Conservation (phyloP, 345 rosid genomes). For the Moricandia moricandioides region DNA sequence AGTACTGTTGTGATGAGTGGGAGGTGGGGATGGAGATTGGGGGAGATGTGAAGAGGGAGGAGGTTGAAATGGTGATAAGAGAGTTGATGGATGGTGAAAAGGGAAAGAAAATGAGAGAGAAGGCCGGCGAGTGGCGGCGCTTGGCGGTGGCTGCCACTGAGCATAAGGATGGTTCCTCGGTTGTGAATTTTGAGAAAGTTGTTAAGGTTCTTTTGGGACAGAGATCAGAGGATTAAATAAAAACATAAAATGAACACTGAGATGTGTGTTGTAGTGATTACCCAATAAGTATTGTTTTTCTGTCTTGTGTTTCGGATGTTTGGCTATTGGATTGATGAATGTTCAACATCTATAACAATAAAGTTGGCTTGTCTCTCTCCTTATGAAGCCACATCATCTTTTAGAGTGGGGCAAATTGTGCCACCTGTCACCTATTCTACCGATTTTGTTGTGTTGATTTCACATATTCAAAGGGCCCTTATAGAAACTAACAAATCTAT, state of each 20-base stretch:
- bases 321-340: background rate
- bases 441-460: too few species aligned
- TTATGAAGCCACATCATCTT: too few species aligned
- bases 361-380: too few species aligned
- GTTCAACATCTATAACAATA: background rate
- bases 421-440: too few species aligned
- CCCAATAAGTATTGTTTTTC: background rate
- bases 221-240: background rate
- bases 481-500: too few species aligned
- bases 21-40: constrained; percentile 22
- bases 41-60: constrained; percentile 49
- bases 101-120: constrained; percentile 52
- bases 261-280: background rate
- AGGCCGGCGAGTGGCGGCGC: constrained; percentile 45
- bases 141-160: constrained; percentile 33
- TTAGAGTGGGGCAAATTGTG: too few species aligned
- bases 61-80: constrained; percentile 47
- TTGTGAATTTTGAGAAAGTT: constrained; percentile 34
- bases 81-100: constrained; percentile 52
- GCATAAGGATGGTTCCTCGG: constrained; percentile 41
- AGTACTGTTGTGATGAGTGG: constrained; percentile 48
- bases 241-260: background rate
- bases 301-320: background rate
- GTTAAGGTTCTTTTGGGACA: constrained; percentile 28
- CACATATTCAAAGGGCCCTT: too few species aligned